These are phyloP conservation scores for Ophiostoma quercus DNA, from an alignment of 2,329 filamentous ascomycete species.

Conservation along the genomic window DNA sequence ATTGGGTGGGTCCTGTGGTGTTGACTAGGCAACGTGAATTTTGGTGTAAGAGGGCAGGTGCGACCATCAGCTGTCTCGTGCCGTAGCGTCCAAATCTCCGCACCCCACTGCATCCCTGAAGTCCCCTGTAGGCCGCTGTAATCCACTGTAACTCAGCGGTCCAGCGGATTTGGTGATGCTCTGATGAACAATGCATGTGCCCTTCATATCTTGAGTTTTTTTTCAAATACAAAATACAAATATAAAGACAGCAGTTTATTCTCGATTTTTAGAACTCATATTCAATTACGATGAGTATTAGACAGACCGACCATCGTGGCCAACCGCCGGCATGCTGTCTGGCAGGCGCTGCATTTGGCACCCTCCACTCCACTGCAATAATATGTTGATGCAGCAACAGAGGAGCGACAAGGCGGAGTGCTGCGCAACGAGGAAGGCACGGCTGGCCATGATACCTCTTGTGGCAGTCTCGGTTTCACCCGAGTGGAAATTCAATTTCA, in stretches of 20 bases:
- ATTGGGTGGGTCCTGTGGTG: slow-evolving; percentile 8
- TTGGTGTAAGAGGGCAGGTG: slow-evolving; percentile 3
- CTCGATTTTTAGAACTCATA: not conserved
- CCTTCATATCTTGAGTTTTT: too few species aligned
- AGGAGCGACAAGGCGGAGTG: slow-evolving; percentile 13
- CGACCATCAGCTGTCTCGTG: slow-evolving; percentile 10
- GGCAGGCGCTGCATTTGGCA: not conserved
- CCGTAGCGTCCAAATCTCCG: slow-evolving; percentile 2
- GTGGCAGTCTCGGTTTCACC: slow-evolving; percentile 15
- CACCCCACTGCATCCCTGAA: slow-evolving; percentile 5
- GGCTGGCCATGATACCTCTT: slow-evolving; percentile 10
- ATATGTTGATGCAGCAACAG: slow-evolving; percentile 26
- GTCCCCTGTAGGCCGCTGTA: slow-evolving; percentile 17
- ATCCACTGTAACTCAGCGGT: not conserved
- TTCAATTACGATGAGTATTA: not conserved
- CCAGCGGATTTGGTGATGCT: not conserved
- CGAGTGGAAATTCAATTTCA: slow-evolving; percentile 12
- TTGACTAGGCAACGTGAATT: slow-evolving; percentile 24
- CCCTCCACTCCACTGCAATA: slow-evolving; percentile 22
- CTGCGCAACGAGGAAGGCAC: slow-evolving; percentile 17
- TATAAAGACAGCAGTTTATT: not conserved
- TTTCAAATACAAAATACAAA: too few species aligned
- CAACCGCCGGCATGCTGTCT: not conserved
- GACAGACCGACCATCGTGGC: not conserved
- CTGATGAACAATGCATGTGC: too few species aligned